Conservation (phyloP, 176 grass and related monocot genomes). For the Aegilops longissima region DNA sequence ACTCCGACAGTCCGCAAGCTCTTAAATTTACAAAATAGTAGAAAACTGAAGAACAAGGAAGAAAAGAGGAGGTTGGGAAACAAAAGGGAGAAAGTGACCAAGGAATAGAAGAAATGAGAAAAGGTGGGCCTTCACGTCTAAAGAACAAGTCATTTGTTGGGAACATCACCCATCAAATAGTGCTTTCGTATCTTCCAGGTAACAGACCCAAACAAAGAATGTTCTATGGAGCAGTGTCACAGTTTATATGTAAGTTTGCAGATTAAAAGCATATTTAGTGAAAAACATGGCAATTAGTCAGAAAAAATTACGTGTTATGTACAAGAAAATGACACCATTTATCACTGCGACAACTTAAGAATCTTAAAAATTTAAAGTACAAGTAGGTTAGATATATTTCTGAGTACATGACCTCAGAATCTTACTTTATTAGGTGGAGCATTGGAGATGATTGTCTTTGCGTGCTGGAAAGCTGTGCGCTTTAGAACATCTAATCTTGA, state of each 20-base stretch:
- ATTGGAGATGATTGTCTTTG: slow-evolving; percentile 83
- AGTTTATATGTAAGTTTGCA: slow-evolving; percentile 20
- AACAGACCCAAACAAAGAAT: slow-evolving; percentile 16
- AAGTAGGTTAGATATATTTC: slow-evolving; percentile 27
- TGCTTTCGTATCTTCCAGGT: not conserved
- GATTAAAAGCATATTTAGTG: not conserved
- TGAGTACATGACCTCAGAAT: slow-evolving; percentile 11
- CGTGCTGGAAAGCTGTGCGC: slow-evolving; percentile 75
- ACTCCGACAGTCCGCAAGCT: not conserved
- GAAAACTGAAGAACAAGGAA: not conserved
- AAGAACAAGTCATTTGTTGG: not conserved
- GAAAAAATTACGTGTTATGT: not conserved
- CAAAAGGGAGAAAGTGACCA: not conserved
- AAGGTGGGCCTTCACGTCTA: not conserved
- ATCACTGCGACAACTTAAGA: slow-evolving; percentile 11
- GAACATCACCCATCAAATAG: not conserved
- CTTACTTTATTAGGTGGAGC: slow-evolving; percentile 77
- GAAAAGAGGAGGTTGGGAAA: not conserved
- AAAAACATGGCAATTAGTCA: not conserved
- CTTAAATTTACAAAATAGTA: not conserved
- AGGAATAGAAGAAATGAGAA: not conserved
- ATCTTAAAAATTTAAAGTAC: not conserved
- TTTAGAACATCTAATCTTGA: slow-evolving; percentile 88
- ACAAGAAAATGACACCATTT: not conserved
- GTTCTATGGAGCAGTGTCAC: not conserved